Conservation (phyloP, 306 rosid species). For the peach (Prunus persica) region Prunus_persica_NCBIv2 NC_034010.1:23380001-23380500, state of each 20-base stretch:
- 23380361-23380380: slow-evolving; percentile 78
- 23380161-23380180: slow-evolving; percentile 33
- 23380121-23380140: slow-evolving; percentile 64
- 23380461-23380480: slow-evolving; percentile 57
- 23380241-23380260: slow-evolving; percentile 56
- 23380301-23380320: slow-evolving; percentile 83
- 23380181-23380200: slow-evolving; percentile 49
- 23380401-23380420: slow-evolving; percentile 75
- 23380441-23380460: slow-evolving; percentile 80
- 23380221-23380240: slow-evolving; percentile 53
- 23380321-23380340: slow-evolving; percentile 78
- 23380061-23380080: slow-evolving; percentile 56
- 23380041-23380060: slow-evolving; percentile 88
- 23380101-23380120: slow-evolving; percentile 80
- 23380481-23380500: slow-evolving; percentile 1
- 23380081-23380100: slow-evolving; percentile 73
- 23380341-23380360: slow-evolving; percentile 89
- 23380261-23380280: slow-evolving; percentile 70
- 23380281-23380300: slow-evolving; percentile 53
- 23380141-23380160: slow-evolving; percentile 76
- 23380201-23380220: slow-evolving; percentile 46
- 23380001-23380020: slow-evolving; percentile 44
- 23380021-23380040: slow-evolving; percentile 61
- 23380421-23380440: slow-evolving; percentile 73
- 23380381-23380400: slow-evolving; percentile 84